Percentiles rank a stretch among this genome's conserved stretches.
phyloP scores from a whole-genome alignment of 345 rosid species.

The Salix caprea region DNA sequence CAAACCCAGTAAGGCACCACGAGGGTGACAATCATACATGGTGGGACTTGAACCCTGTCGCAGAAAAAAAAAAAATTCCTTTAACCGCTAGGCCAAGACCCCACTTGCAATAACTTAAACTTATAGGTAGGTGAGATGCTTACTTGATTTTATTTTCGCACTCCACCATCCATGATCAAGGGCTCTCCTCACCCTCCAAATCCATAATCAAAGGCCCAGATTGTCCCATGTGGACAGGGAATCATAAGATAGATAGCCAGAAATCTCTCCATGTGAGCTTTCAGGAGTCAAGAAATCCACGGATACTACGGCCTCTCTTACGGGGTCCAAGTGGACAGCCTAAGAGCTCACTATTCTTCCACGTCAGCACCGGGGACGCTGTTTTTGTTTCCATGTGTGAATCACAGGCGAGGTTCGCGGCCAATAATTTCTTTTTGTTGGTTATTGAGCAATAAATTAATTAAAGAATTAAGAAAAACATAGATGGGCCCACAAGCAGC shows the following conservation, averaged over 20 bases:
- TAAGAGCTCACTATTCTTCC: conserved; percentile 12
- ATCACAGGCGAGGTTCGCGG: conserved; percentile 45
- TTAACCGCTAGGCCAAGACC: too few species aligned
- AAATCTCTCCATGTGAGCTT: conserved; percentile 23
- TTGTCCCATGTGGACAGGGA: neutral
- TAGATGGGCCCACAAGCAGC: conserved; percentile 26
- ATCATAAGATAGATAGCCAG: neutral
- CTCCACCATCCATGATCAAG: conserved; percentile 13
- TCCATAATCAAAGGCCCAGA: conserved; percentile 15
- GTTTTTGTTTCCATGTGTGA: conserved; percentile 2
- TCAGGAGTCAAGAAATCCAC: conserved; percentile 26
- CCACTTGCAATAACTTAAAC: too few species aligned
- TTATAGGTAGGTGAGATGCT: too few species aligned
- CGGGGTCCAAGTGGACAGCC: conserved; percentile 27
- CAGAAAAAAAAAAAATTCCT: too few species aligned
- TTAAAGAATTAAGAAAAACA: neutral
- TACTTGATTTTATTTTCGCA: neutral
- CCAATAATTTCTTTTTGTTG: neutral
- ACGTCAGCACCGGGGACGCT: conserved; percentile 2
- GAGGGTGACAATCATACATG: too few species aligned
- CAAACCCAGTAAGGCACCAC: too few species aligned
- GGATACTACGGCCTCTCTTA: conserved; percentile 26
- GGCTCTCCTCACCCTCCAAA: neutral
- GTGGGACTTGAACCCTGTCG: too few species aligned
- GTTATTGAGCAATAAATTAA: neutral